Conservation (phyloP, 2,329 filamentous ascomycete species). For the Fusarium citri region DNA sequence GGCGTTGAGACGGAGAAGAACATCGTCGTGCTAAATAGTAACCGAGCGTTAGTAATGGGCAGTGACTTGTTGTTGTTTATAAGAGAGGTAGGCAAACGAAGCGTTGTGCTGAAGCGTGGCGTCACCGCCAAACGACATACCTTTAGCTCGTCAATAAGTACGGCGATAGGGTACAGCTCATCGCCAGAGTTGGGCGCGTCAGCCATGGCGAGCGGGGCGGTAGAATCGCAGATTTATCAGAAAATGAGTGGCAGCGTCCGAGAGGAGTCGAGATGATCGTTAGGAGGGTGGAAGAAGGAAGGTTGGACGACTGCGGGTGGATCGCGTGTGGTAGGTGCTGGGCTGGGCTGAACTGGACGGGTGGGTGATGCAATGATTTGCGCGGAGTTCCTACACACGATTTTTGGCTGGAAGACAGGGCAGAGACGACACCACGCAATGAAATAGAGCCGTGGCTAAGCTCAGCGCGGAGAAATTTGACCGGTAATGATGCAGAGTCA, state of each 20-base stretch:
- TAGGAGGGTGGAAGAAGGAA: slow-evolving; percentile 37
- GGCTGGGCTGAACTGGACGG: slow-evolving; percentile 17
- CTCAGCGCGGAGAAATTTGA: slow-evolving; percentile 35
- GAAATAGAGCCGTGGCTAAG: slow-evolving; percentile 7
- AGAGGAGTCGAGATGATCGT: slow-evolving; percentile 38
- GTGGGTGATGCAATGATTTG: slow-evolving; percentile 51
- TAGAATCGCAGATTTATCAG: slow-evolving; percentile 49
- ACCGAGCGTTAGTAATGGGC: slow-evolving; percentile 36
- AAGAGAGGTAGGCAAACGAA: slow-evolving; percentile 25
- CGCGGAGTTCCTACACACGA: slow-evolving; percentile 48
- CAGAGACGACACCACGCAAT: slow-evolving; percentile 21
- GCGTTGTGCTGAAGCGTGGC: slow-evolving; percentile 34
- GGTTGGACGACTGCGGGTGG: slow-evolving; percentile 44
- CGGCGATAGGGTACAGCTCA: slow-evolving; percentile 99
- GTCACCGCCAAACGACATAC: slow-evolving; percentile 63
- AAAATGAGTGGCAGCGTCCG: slow-evolving; percentile 37
- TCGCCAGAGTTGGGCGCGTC: slow-evolving; percentile 91
- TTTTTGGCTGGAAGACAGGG: slow-evolving; percentile 42
- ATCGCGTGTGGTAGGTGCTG: slow-evolving; percentile 44
- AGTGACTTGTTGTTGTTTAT: slow-evolving; percentile 43
- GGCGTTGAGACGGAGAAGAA: slow-evolving; percentile 95
- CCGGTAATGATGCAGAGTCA: slow-evolving; percentile 26
- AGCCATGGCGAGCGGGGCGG: slow-evolving; percentile 75
- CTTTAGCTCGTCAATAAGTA: slow-evolving; percentile 99
- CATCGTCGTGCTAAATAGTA: slow-evolving; percentile 89